Percentiles rank a stretch among this genome's conserved stretches.
These are phyloP conservation scores for Parascedosporium putredinis DNA, from an alignment of 2,329 filamentous ascomycete species.

Conservation along the genomic window DNA sequence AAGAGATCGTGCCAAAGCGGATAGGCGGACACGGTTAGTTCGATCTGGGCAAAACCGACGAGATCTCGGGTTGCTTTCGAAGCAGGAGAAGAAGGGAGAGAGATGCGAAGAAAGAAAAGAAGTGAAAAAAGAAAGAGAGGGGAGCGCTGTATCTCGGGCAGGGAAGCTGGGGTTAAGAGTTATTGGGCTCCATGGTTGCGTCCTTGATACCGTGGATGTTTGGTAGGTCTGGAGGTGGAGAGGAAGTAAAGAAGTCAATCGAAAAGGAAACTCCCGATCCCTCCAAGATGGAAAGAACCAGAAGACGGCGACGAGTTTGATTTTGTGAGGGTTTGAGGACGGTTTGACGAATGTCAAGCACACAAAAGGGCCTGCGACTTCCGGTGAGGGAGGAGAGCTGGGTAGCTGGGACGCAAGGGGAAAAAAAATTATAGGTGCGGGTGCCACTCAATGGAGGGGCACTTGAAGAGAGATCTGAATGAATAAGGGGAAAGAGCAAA, in stretches of 20 bases:
- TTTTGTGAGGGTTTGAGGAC: no score
- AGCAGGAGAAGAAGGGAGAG: conserved; percentile 4
- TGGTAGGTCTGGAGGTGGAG: conserved; percentile 6
- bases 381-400: neutral
- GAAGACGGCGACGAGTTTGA: no score
- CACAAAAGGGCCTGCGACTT: neutral
- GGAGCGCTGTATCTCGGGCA: conserved; percentile 8
- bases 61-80: neutral
- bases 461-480: neutral
- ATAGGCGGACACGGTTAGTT: neutral
- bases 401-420: neutral
- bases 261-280: neutral
- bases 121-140: conserved; percentile 8
- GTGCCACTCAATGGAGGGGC: conserved; percentile 1
- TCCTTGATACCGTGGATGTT: conserved; percentile 6
- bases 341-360: no score
- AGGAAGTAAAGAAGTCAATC: neutral
- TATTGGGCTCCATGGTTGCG: conserved; percentile 8
- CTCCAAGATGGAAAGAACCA: no score
- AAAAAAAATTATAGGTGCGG: conserved; percentile 2
- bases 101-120: conserved; percentile 8
- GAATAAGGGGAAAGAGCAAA: neutral
- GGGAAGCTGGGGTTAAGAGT: conserved; percentile 5
- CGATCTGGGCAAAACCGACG: neutral
- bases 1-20: neutral